Evolutionary conservation across 140 eudicot genomes (phyloP).

Genomic region (Senecio squalidus): DNA sequence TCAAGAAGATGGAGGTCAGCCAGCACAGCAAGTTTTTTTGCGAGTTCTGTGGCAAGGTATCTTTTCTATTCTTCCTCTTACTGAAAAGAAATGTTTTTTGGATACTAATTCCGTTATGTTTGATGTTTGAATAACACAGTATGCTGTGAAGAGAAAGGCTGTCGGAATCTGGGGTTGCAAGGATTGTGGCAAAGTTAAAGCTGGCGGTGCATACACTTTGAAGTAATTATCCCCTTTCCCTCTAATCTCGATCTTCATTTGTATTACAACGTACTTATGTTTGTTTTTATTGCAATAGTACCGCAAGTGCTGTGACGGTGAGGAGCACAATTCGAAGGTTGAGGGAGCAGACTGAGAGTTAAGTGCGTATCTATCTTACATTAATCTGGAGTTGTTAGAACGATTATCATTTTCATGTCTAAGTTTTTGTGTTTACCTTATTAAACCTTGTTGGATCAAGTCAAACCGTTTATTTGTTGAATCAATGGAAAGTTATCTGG

Average conservation of each 20-base stretch:
- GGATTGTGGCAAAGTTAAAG: slow-evolving; percentile 74
- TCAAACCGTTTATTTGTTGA: slow-evolving; percentile 13
- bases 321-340: slow-evolving; percentile 43
- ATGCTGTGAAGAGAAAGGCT: slow-evolving; percentile 73
- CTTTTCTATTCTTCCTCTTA: background rate
- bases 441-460: background rate
- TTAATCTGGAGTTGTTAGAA: slow-evolving; percentile 7
- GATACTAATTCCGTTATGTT: background rate
- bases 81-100: background rate
- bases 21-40: slow-evolving; percentile 80
- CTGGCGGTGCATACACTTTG: slow-evolving; percentile 51
- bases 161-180: slow-evolving; percentile 90
- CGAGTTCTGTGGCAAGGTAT: slow-evolving; percentile 82
- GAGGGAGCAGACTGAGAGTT: slow-evolving; percentile 42
- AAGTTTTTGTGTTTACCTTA: slow-evolving; percentile 4
- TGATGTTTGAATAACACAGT: slow-evolving; percentile 19
- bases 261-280: background rate
- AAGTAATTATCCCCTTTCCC: slow-evolving; percentile 28
- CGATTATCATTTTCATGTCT: slow-evolving; percentile 6
- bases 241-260: background rate
- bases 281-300: slow-evolving; percentile 33
- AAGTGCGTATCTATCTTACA: background rate
- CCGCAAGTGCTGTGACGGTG: slow-evolving; percentile 74
- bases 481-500: background rate
- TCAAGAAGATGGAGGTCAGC: slow-evolving; percentile 76